phyloP scores from a whole-genome alignment of 2,329 filamentous ascomycete genomes.

The Fusarium cyanostomum region DNA sequence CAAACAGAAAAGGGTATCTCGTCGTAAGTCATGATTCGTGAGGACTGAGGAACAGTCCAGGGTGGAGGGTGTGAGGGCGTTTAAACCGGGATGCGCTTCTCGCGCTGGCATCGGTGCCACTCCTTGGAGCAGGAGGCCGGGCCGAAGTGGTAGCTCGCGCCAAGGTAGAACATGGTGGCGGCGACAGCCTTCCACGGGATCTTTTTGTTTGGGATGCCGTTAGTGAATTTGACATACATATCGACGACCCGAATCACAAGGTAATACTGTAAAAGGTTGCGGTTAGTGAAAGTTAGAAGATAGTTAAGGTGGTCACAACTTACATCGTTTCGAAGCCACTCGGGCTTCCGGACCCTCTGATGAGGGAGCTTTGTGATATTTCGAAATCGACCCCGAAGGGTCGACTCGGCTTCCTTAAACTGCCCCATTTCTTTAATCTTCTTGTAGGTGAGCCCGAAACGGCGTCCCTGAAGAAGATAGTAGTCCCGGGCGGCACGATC shows the following conservation, averaged over 20 bases:
- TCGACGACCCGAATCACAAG: too few relatives aligned
- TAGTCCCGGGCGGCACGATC: neutral
- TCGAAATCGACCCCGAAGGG: constrained; percentile 73
- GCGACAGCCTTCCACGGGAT: constrained; percentile 67
- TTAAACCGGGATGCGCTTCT: too few relatives aligned
- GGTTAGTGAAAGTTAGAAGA: neutral
- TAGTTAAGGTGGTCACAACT: constrained; percentile 47
- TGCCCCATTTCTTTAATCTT: constrained; percentile 50
- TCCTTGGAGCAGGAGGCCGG: constrained; percentile 62
- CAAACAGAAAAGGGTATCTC: neutral
- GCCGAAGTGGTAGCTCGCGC: constrained; percentile 68
- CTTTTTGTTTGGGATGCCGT: neutral
- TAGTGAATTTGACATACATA: neutral
- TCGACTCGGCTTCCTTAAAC: constrained; percentile 75
- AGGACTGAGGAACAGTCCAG: neutral
- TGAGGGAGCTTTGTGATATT: constrained; percentile 71
- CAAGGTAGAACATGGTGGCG: constrained; percentile 60
- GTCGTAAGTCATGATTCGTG: neutral
- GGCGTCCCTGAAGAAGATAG: neutral
- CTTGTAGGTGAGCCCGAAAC: neutral
- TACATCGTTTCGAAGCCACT: constrained; percentile 72
- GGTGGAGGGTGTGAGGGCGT: too few relatives aligned
- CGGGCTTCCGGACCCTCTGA: constrained; percentile 70
- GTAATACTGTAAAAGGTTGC: neutral
- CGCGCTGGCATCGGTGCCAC: too few relatives aligned